Conservation (phyloP, 257 asterid species). For the Fraxinus quadrangulata region DNA sequence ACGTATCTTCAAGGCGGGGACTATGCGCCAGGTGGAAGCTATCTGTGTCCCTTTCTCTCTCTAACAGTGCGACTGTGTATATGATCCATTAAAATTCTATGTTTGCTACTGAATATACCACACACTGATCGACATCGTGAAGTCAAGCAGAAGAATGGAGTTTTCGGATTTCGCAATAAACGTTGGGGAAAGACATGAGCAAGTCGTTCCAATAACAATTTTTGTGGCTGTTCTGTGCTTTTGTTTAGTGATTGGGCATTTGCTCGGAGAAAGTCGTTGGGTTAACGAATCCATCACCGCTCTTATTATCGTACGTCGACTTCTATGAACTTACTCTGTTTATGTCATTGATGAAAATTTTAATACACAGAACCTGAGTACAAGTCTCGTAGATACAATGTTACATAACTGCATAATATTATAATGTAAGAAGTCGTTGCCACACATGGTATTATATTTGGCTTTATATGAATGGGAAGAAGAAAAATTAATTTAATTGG, state of each 20-base stretch:
- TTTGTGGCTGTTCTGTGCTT: conserved; percentile 46
- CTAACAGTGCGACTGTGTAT: neutral
- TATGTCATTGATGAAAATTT: neutral
- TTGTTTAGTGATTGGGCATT: conserved; percentile 47
- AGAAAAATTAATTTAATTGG: neutral
- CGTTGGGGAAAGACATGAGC: conserved; percentile 18
- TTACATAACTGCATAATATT: neutral
- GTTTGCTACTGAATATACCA: neutral
- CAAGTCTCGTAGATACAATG: neutral
- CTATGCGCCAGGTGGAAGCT: neutral
- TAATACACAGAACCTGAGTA: too few relatives aligned
- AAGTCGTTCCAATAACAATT: conserved; percentile 40
- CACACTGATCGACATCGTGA: neutral
- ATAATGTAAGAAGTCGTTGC: neutral
- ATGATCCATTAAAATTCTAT: neutral
- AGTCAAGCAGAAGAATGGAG: conserved; percentile 3
- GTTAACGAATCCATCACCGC: conserved; percentile 56
- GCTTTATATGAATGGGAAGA: neutral
- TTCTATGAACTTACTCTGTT: neutral
- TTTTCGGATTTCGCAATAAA: conserved; percentile 15
- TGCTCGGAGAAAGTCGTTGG: conserved; percentile 49
- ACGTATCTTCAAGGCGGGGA: neutral
- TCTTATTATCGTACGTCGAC: conserved; percentile 32
- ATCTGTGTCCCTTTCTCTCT: neutral
- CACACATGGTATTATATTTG: neutral